Evolutionary conservation across 176 grass and related monocot genomes (phyloP).

Genomic region (Secale cereale): DNA sequence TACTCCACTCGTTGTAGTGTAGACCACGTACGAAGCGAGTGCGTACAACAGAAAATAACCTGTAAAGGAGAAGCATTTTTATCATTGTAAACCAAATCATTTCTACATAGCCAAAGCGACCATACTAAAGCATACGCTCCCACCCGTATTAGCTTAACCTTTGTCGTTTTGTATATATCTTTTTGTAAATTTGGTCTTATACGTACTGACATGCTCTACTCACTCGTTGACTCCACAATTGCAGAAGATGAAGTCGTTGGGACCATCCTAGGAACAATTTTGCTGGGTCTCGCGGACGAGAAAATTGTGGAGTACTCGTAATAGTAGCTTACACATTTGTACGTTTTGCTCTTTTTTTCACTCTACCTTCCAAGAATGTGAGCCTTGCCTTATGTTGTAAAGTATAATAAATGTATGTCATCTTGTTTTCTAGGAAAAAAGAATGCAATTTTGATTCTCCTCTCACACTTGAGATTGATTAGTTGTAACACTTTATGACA

Average conservation of each 20-base stretch:
- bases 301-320: background rate
- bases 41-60: too few relatives aligned
- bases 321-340: background rate
- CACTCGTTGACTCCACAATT: slow-evolving; percentile 20
- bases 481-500: too few relatives aligned
- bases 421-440: background rate
- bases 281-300: background rate
- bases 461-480: too few relatives aligned
- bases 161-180: too few relatives aligned
- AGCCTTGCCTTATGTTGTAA: background rate
- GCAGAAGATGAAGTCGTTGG: slow-evolving; percentile 84
- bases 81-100: too few relatives aligned
- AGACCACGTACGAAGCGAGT: too few relatives aligned
- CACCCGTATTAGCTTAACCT: too few relatives aligned
- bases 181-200: too few relatives aligned
- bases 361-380: background rate
- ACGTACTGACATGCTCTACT: background rate
- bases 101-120: too few relatives aligned
- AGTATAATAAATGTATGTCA: background rate
- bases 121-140: too few relatives aligned
- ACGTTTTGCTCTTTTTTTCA: background rate
- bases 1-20: too few relatives aligned
- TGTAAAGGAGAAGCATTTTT: too few relatives aligned
- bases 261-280: slow-evolving; percentile 7
- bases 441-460: background rate